phyloP scores from a whole-genome alignment of 1,284 basidiomycete genomes.

The Dichomitus squalens region DNA sequence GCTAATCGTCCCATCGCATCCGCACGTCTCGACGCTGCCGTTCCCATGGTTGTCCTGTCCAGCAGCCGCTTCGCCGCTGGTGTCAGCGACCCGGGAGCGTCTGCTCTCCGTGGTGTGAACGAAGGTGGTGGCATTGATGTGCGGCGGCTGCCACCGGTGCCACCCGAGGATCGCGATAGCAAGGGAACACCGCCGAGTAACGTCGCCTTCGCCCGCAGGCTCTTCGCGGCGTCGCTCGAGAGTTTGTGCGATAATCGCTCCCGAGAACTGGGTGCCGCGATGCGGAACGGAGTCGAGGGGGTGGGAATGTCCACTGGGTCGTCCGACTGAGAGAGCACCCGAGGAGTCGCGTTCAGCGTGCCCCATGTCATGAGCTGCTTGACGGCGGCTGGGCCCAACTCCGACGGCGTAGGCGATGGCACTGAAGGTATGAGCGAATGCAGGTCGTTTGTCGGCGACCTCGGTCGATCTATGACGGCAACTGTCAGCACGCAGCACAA shows the following conservation, averaged over 20 bases:
- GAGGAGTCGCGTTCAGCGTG: conserved; percentile 83
- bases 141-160: conserved; percentile 36
- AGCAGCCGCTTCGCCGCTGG: conserved; percentile 80
- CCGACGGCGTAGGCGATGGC: conserved; percentile 83
- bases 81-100: conserved; percentile 71
- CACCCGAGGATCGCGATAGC: conserved; percentile 35
- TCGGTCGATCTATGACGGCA: conserved; percentile 54
- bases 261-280: conserved; percentile 69
- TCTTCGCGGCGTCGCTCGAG: conserved; percentile 71
- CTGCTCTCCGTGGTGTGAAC: conserved; percentile 66
- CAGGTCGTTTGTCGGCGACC: conserved; percentile 54
- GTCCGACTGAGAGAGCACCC: conserved; percentile 73
- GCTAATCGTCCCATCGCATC: conserved; percentile 68
- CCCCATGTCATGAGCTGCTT: conserved; percentile 96
- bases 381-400: conserved; percentile 73
- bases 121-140: conserved; percentile 71
- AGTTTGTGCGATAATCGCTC: conserved; percentile 81
- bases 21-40: conserved; percentile 61
- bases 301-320: conserved; percentile 48
- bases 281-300: conserved; percentile 67
- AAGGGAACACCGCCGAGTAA: conserved; percentile 44
- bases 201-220: conserved; percentile 68
- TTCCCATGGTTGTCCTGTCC: conserved; percentile 67
- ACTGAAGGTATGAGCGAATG: conserved; percentile 80
- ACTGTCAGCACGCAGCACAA: conserved; percentile 13